Evolutionary conservation across 345 rosid genomes (phyloP), one percentile per base, ranked within the genome.

Genomic region (Draba incana): DNA sequence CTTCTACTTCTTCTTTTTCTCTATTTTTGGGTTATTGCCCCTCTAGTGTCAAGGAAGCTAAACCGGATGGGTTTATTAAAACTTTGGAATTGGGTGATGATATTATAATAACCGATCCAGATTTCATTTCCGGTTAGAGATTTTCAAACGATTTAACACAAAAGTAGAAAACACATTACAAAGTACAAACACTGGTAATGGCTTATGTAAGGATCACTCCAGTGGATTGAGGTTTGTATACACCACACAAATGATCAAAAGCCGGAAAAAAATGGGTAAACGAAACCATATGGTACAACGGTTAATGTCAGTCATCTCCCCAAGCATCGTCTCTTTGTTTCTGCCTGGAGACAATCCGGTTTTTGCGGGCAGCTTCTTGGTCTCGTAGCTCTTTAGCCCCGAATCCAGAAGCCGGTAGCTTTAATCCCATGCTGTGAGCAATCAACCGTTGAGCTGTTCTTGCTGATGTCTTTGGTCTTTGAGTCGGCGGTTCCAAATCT

Each of bases 401-500:
- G 41, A 83, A 89, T 47, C 80, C 63, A 24, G 84, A 51, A 15
- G 82, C 44, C 3, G 92, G 90, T 68, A 94, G 57, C 78, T 89
- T 91, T 85, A 86, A 45, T 61, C 99, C 97, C 90, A 94, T 91
- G 69, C 85, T 85, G 50, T 91, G 95, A 49, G 99, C 95, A 60
- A 94, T 94, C 66, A 94, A 69, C 82, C 97, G 80, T 73, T 87
- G 91, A n/a, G 96, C 97, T 57, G 95, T 89, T 79, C 88, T 84
- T 35, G 93, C 89, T 50, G 99, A 94, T 56, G 97, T 94, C 59
- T 84, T 83, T 12, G 92, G 98, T 79, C 97, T 82, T 63, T 81
- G 86, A 30, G 89, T 77, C 15, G 99, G 97, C 16, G 97, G 97
- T 68, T 94, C 97, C 73, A 91, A 70, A 72, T 91, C 99, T 93